Percentiles rank a stretch among this genome's conserved stretches.
These are phyloP conservation scores for Mycena latifolia DNA, from an alignment of 768 basidiomycete species.

Conservation along the genomic window DNA sequence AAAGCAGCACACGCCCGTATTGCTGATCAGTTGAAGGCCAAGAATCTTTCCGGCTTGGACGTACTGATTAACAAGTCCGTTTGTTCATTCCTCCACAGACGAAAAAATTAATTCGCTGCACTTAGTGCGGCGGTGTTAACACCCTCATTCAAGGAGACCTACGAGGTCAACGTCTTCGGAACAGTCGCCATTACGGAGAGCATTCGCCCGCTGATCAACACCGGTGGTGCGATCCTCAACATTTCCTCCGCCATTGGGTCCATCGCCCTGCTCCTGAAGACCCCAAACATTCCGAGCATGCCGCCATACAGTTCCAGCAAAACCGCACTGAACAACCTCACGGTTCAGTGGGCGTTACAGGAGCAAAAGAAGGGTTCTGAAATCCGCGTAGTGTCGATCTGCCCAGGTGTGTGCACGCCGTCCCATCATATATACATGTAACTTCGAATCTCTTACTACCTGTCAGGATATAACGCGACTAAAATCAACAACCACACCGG, in stretches of 20 bases:
- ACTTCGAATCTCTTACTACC: neutral
- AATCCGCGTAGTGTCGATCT: conserved; percentile 24
- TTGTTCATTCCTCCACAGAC: neutral
- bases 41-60: conserved; percentile 9
- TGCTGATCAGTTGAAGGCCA: too few species aligned
- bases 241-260: conserved; percentile 26
- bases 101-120: too few species aligned
- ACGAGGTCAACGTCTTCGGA: conserved; percentile 24
- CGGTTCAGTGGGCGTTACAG: conserved; percentile 20
- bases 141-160: conserved; percentile 8
- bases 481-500: conserved; percentile 11
- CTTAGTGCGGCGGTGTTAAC: conserved; percentile 15
- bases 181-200: conserved; percentile 3
- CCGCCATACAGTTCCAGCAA: conserved; percentile 25
- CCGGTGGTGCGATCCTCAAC: conserved; percentile 24
- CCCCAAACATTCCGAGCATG: neutral
- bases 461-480: conserved; percentile 13
- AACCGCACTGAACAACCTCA: conserved; percentile 24
- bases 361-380: conserved; percentile 27
- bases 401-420: conserved; percentile 15
- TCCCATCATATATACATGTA: neutral
- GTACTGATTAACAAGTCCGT: conserved; percentile 28
- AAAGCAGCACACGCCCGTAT: conserved; percentile 7
- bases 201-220: conserved; percentile 15
- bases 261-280: neutral